Base-by-base conservation (phyloP, 1,284 basidiomycete species). In the Apiotrichum veenhuisii region DNA sequence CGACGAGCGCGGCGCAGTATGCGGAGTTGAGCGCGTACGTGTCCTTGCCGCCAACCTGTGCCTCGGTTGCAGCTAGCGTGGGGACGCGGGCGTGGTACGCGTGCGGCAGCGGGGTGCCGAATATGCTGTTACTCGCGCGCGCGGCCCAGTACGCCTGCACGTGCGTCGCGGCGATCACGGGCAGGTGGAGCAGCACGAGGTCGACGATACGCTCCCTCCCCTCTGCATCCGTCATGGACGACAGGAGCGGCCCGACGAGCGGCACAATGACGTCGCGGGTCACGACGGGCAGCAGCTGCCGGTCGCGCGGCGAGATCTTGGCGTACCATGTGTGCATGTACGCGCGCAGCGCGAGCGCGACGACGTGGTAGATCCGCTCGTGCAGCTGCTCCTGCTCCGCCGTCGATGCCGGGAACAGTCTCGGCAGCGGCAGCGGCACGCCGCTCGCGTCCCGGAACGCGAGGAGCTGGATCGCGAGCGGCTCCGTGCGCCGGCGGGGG, bases 1-100 rank as follows among this genome's bases (percentile, higher is more conserved):
- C 73, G 22, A 74, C 67, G 3, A 79, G 64, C 0, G 72, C 63
- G 3, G 74, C 65, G 17, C 77, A 66, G 64, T 80, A 81, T 14
- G 68, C 57, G 17, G 72, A 64, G 2, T 64, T 67, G 22, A 72
- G 54, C 23, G 43, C 52, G 54, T 66, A 68, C n/a, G n/a, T n/a
- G n/a, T n/a, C n/a, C 23, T 37, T 45, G 10, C 22, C 22, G 30
- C 25, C 46, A 18, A 5, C 30, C 27, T 46, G 48, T 17, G n/a
- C 33, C 17, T 40, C 23, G 1, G 48, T 40, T 12, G 30, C 30
- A 5, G 26, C 18, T 14, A 66, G 55, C 3, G 69, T 45, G 2
- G 71, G 72, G 36, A 71, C 47, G 34, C 69, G 64, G n/a, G 66
- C 64, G 52, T 72, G 68, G 58, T 72, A 74, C 4, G 59, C 65